Conservation (phyloP, 805 yeast genomes). For the Candida endomychidarum region DNA sequence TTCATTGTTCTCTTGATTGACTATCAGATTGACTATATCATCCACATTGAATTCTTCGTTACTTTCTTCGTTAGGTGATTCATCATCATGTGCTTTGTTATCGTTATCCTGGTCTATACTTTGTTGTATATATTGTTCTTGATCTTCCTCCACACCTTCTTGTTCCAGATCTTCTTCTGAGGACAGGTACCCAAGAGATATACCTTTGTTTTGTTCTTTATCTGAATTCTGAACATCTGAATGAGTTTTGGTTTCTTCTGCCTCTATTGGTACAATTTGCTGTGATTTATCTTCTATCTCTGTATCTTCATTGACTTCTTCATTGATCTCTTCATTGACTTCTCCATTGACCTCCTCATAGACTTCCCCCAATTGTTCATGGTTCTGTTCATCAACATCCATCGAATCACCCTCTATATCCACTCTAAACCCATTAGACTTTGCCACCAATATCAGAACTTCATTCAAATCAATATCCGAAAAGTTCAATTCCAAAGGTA, state of each 20-base stretch:
- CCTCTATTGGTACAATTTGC: too few relatives aligned
- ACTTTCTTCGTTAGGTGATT: conserved; percentile 5
- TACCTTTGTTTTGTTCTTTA: neutral
- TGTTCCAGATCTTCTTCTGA: conserved; percentile 6
- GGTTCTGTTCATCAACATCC: conserved; percentile 1
- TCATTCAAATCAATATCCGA: conserved; percentile 10
- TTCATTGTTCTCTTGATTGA: neutral
- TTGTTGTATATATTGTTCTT: too few relatives aligned
- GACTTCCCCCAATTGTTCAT: neutral
- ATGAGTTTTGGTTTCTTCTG: neutral
- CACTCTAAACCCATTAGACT: conserved; percentile 15
- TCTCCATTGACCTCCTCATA: too few relatives aligned
- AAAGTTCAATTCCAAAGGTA: conserved; percentile 10
- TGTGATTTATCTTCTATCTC: too few relatives aligned
- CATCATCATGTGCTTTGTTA: neutral
- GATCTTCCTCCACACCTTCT: too few relatives aligned
- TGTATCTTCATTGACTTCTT: neutral
- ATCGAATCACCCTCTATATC: neutral
- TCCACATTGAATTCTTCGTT: conserved; percentile 3
- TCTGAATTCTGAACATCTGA: too few relatives aligned
- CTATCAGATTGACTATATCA: neutral
- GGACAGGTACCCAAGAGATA: conserved; percentile 6
- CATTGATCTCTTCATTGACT: neutral
- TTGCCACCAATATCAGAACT: conserved; percentile 12
- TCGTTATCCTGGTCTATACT: too few relatives aligned